These are phyloP conservation scores for Penicillium cataractarum DNA, from an alignment of 495 filamentous ascomycete species.

Conservation along the genomic window DNA sequence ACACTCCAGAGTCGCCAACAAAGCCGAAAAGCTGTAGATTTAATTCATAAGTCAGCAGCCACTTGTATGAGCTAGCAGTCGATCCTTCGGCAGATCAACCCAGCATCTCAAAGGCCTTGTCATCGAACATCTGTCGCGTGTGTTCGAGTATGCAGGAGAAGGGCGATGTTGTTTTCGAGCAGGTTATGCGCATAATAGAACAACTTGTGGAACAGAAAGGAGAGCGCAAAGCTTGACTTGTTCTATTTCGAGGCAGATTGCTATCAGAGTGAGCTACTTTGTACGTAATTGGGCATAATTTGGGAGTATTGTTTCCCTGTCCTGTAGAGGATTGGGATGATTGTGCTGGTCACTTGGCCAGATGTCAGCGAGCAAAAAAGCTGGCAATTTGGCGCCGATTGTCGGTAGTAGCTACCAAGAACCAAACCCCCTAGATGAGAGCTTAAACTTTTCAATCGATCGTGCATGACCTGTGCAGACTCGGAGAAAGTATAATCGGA, in stretches of 20 bases:
- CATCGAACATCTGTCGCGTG: conserved; percentile 6
- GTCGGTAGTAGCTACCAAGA: neutral
- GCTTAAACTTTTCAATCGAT: neutral
- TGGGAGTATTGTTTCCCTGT: neutral
- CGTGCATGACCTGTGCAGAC: neutral
- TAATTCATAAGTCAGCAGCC: neutral
- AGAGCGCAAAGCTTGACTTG: conserved; percentile 6
- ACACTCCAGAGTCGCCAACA: neutral
- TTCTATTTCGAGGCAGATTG: neutral
- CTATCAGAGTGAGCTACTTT: neutral
- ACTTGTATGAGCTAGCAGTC: neutral
- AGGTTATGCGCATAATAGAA: conserved; percentile 3
- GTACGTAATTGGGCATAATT: conserved; percentile 21
- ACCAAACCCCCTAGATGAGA: neutral
- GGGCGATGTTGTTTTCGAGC: conserved; percentile 3
- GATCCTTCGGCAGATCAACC: conserved; percentile 18
- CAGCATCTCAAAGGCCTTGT: neutral
- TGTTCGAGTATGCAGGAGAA: conserved; percentile 19
- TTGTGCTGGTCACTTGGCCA: neutral
- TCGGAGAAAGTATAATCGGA: neutral
- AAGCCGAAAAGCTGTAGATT: neutral
- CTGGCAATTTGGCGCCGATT: neutral
- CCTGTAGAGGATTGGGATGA: neutral
- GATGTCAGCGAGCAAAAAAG: neutral
- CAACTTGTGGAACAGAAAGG: conserved; percentile 11